Evolutionary conservation across 108 stramenopile genomes (phyloP), one percentile per base, ranked within the genome.

Genomic region (Cyclotella choctawhatcheeana): DNA sequence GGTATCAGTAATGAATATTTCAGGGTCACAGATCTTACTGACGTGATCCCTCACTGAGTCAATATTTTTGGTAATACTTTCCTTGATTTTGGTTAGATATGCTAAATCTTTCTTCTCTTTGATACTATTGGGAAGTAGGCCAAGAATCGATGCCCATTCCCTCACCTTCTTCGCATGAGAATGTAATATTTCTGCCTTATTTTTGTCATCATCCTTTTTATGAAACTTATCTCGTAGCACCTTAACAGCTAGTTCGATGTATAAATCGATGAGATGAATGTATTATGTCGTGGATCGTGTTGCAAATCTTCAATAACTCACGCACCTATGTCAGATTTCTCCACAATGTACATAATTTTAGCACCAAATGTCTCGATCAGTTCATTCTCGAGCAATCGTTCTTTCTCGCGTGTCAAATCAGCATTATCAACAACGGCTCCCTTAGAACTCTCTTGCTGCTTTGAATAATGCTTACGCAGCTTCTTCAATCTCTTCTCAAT

Each of bases 401-500:
- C 70, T 25, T 75, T 71, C 47, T 86, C 85, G 2, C 74, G 63
- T 0, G 37, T 74, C 21, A 73, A 59, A 22, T 29, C 25, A 5
- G 40, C 58, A 64, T 77, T 74, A 54, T 10, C 52, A 7, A 6
- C 43, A 8, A n/a, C 27, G 8, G 20, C 37, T 50, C 47, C 24
- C 17, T 55, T 45, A 7, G 29, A 0, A 33, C 5, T 14, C 7
- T 16, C 60, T 30, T 16, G 58, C 24, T 76, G 18, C 37, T 70
- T 70, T 45, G 73, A 74, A 60, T 90, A 90, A 47, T 78, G 84
- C 74, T 94, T 94, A 66, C 86, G 79, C 13, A 91, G 18, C 51
- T 88, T 88, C 16, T 91, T 93, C 24, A 93, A 56, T 20, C 86
- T 74, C 50, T 89, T 93, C 30, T 86, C 63, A 29, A 93, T 67